Evolutionary conservation across 352 stramenopile species (phyloP).

Genomic region (Thraustotheca clavata): DNA sequence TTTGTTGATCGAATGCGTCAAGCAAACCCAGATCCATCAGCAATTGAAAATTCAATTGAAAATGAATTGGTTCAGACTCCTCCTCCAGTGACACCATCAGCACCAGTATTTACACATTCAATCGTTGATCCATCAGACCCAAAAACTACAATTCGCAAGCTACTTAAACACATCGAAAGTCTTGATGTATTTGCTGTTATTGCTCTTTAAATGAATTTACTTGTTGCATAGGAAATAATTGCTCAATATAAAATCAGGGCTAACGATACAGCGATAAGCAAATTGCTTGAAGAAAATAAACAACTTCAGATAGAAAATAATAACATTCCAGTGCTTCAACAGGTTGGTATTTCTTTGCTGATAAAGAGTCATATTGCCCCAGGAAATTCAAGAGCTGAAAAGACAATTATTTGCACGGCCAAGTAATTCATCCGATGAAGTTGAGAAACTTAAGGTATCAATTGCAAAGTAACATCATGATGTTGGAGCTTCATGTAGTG

Average conservation of each 20-base stretch:
- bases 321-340: constrained; percentile 75
- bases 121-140: constrained; percentile 70
- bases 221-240: constrained; percentile 37
- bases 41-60: neutral
- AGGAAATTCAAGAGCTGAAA: constrained; percentile 54
- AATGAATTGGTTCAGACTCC: neutral
- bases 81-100: constrained; percentile 2
- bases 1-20: constrained; percentile 24
- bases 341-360: constrained; percentile 16
- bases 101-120: constrained; percentile 39
- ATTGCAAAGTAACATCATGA: neutral
- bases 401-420: constrained; percentile 31
- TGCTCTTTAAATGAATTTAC: neutral
- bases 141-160: constrained; percentile 67
- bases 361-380: neutral
- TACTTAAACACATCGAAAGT: constrained; percentile 78
- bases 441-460: constrained; percentile 39
- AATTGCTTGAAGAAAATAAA: constrained; percentile 51
- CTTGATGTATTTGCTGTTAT: constrained; percentile 37
- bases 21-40: constrained; percentile 18
- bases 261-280: constrained; percentile 37
- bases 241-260: constrained; percentile 44
- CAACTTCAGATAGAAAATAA: constrained; percentile 73
- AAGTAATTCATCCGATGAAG: constrained; percentile 6
- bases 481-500: constrained; percentile 20